Conservation (phyloP, 2,329 filamentous ascomycete genomes). For the Byssochlamys sp. region DNA sequence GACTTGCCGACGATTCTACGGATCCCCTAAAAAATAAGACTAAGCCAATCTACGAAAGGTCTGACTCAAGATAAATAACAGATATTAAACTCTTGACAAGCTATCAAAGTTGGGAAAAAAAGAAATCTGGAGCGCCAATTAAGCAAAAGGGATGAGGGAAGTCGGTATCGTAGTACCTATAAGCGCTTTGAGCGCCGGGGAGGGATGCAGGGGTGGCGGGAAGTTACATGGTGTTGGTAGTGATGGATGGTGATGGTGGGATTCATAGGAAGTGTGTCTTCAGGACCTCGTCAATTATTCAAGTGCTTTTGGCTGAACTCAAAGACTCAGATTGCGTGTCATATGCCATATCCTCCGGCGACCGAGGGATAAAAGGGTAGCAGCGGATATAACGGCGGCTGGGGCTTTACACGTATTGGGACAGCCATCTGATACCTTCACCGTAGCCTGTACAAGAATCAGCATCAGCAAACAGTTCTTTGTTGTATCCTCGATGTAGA, state of each 20-base stretch:
- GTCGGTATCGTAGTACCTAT: background rate
- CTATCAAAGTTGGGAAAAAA: background rate
- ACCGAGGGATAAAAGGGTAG: background rate
- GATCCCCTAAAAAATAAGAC: no score
- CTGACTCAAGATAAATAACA: background rate
- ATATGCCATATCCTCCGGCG: background rate
- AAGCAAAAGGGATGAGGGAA: background rate
- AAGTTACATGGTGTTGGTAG: background rate
- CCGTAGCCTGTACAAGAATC: slow-evolving; percentile 56
- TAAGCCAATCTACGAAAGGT: background rate
- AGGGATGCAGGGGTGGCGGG: background rate
- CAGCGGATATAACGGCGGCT: background rate
- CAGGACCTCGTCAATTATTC: background rate
- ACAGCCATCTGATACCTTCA: slow-evolving; percentile 83
- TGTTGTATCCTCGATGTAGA: slow-evolving; percentile 8
- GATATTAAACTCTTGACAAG: background rate
- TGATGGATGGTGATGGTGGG: background rate
- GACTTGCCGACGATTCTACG: no score
- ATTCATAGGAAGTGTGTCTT: background rate
- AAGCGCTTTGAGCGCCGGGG: background rate
- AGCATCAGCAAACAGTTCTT: background rate
- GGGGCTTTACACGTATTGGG: slow-evolving; percentile 68
- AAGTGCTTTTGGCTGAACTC: background rate
- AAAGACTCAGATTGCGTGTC: background rate
- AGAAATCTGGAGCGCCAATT: background rate